phyloP scores from a whole-genome alignment of 805 yeast genomes.

The Metschnikowia continentalis region DNA sequence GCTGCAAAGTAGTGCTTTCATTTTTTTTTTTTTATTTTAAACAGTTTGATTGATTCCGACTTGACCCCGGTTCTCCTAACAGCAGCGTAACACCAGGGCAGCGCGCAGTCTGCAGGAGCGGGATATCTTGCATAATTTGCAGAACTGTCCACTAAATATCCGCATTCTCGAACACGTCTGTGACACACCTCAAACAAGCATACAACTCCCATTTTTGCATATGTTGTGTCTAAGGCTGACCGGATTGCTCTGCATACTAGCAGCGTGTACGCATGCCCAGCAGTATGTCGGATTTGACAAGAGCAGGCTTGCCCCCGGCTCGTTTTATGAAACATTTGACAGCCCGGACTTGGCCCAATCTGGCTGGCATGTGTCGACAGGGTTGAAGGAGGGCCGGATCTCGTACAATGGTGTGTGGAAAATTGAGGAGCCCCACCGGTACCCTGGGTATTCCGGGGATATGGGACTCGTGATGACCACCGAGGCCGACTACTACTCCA shows the following conservation, averaged over 20 bases:
- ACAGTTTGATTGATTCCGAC: not conserved
- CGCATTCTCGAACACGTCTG: not conserved
- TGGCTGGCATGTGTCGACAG: conserved; percentile 51
- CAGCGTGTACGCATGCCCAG: conserved; percentile 6
- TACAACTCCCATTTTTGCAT: not conserved
- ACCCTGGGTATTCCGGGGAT: conserved; percentile 62
- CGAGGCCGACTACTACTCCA: conserved; percentile 79
- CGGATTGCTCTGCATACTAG: not conserved
- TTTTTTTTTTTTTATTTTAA: no score
- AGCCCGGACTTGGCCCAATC: conserved; percentile 22
- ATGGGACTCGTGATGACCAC: conserved; percentile 72
- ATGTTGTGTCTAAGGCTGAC: not conserved
- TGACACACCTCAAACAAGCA: not conserved
- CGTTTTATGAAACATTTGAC: conserved; percentile 65
- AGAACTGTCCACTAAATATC: not conserved
- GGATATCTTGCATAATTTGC: not conserved
- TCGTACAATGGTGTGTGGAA: conserved; percentile 75
- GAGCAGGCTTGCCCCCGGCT: conserved; percentile 31
- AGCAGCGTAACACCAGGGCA: no score
- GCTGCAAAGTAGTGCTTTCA: no score
- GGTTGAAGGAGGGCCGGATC: conserved; percentile 46
- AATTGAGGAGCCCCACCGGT: conserved; percentile 53
- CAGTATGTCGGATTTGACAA: conserved; percentile 34
- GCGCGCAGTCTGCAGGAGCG: no score
- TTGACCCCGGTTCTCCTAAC: not conserved